Evolutionary conservation across 148 eudicot species (phyloP), one percentile per base, ranked within the genome.

Genomic region (Bassia scoparia): DNA sequence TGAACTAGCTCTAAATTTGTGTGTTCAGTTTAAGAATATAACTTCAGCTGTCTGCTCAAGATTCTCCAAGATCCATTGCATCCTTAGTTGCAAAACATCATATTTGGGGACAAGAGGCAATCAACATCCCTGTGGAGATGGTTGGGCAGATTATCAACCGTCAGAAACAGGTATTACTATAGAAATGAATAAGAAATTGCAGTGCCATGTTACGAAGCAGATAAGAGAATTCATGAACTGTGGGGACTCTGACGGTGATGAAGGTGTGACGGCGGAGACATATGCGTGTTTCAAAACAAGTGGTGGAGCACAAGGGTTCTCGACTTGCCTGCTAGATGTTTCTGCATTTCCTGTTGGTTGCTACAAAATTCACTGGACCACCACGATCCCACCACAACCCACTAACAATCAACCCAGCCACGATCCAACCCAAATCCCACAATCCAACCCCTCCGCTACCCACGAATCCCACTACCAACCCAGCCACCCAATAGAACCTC

Each of bases 311-410:
- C 98, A 88, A 80, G 96, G 97, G 61, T 95, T 91, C 81, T 81
- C 97, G 21, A 87, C 86, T 67, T 91, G 97, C 77, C 76, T 95
- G 86, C 83, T 95, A 35, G 87, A 91, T 78, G 86, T 86, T 75
- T 91, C 96, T 64, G 68, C 76, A 61, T 88, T 91, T 75, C 87
- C 91, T 10, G 60, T 72, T 46, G 98, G 98, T 64, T 80, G 82
- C 35, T 95, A 89, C 84, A 77, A 67, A 67, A 86, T 87, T 55
- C 74, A 81, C 58, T 95, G 97, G 98, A n/a, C n/a, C n/a, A n/a
- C n/a, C n/a, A n/a, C n/a, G n/a, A n/a, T n/a, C n/a, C n/a, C n/a
- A n/a, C n/a, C n/a, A n/a, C n/a, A n/a, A n/a, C n/a, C n/a, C n/a
- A n/a, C n/a, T n/a, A n/a, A n/a, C n/a, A n/a, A n/a, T n/a, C n/a